Percentiles rank a stretch among this genome's conserved stretches.
phyloP scores from a whole-genome alignment of 345 rosid genomes.

The Syzygium jambos region DNA sequence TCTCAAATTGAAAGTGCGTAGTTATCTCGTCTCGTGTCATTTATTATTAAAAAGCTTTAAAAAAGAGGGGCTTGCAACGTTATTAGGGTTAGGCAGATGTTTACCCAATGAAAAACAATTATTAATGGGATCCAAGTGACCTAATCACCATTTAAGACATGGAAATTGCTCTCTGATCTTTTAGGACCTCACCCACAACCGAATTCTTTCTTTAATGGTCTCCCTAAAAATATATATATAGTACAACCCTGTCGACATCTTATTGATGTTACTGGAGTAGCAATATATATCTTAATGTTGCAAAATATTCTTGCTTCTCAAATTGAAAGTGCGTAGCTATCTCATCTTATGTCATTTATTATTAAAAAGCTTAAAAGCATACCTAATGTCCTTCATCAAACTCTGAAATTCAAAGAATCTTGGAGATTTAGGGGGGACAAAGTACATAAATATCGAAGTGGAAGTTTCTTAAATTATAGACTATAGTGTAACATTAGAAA shows the following conservation, averaged over 20 bases:
- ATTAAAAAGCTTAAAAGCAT: not conserved
- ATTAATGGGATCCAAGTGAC: not conserved
- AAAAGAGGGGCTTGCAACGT: not conserved
- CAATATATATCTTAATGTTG: not conserved
- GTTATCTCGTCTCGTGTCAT: not conserved
- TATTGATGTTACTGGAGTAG: fast-evolving
- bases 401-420: not conserved
- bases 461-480: not conserved
- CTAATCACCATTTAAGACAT: not conserved
- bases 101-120: not conserved
- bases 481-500: not conserved
- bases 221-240: not conserved
- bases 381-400: not conserved
- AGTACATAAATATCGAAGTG: not conserved
- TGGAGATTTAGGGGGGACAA: not conserved
- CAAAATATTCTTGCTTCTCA: not conserved
- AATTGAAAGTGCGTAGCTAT: not conserved
- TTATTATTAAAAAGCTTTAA: not conserved
- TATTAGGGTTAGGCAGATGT: not conserved
- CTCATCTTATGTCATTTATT: not conserved
- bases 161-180: not conserved
- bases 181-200: not conserved
- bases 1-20: not conserved
- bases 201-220: not conserved
- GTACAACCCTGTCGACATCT: not conserved